Evolutionary conservation across 495 filamentous ascomycete species (phyloP), one percentile per base, ranked within the genome.

Genomic region (Gamarada debralockiae): DNA sequence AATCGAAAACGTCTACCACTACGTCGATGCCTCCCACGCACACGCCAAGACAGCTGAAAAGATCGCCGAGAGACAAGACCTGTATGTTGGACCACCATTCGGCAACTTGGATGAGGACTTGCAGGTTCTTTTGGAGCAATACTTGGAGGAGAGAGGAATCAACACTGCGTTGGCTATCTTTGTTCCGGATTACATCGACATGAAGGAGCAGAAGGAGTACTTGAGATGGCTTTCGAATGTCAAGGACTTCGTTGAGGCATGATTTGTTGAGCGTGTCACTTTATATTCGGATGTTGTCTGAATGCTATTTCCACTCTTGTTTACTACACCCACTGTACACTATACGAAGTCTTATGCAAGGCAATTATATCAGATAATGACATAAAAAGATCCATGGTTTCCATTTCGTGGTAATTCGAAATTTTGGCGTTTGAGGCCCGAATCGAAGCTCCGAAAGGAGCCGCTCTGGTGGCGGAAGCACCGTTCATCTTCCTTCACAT

Each of bases 201-300:
- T 87, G 71, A 99, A 99, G 84, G 93, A 99, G 81, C 92, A 99
- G 82, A 89, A 83, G 79, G 93, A 99, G 78, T 99, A 99, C 70
- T 67, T 92, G 37, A 73, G 75, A 54, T 99, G 93, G 93, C 74
- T 99, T 67, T 81, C 84, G 60, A 90, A 83, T 61, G 80, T 92
- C 73, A 91, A 88, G 80, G 70, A 67, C 47, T 92, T 92, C 62
- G 69, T 91, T 56, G 77, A 81, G 63, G 85, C 84, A 55, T 88
- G 83, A 74, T 40, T 50, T 40, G 18, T 53, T 59, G 43, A 43
- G 45, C n/a, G 27, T 12, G 36, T 47, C n/a, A 15, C 20, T 14
- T 41, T 55, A 5, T 48, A 43, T 58, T 62, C 55, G 14, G 47
- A 15, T 58, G 36, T 52, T 58, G 55, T 58, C 46, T 62, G 42